Base-by-base conservation (phyloP, 1,139 yeast species). In the Pichia sp. region DNA sequence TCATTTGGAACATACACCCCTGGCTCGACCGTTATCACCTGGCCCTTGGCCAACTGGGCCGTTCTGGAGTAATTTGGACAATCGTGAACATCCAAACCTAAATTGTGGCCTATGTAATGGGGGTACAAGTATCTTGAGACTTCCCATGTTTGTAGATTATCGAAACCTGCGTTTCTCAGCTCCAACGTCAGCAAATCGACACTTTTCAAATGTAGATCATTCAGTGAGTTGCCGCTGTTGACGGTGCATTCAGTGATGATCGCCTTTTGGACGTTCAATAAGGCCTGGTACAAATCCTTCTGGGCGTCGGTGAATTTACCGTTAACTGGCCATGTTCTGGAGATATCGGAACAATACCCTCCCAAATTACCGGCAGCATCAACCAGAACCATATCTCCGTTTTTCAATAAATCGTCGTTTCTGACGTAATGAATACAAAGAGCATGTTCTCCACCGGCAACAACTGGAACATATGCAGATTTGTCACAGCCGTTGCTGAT, bases 321-420 rank as follows among this genome's bases (percentile, higher is more conserved):
- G 34, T 76, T 73, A 44, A 82, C 84, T 9, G 99, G 98, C 97
- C 98, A 94, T 0, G 97, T 84, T 52, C 98, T 72, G 2, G 97
- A 88, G 40, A 94, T 92, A 63, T 94, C 99, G 1, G 97, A 82
- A 59, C 95, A 83, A 64, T 94, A 94, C 0, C 97, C 97, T 31
- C 97, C 98, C 38, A 83, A 65, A 48, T 86, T 76, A 5, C 97
- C 99, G 0, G 95, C 95, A 3, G 98, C 98, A 64, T 94, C 99
- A 5, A 92, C 87, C 42, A 92, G 75, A 6, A 90, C 96, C 70
- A 88, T 66, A 51, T 92, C 97, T 52, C 81, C 88, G 40, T 74
- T 72, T 48, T 74, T 74, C 48, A 90, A 69, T 29, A 82, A 64
- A 60, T 85, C 95, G 61, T 90, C 95, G 58, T 90, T 90, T 49